Evolutionary conservation across 441 rosid species (phyloP).

Genomic region (Hura crepitans): DNA sequence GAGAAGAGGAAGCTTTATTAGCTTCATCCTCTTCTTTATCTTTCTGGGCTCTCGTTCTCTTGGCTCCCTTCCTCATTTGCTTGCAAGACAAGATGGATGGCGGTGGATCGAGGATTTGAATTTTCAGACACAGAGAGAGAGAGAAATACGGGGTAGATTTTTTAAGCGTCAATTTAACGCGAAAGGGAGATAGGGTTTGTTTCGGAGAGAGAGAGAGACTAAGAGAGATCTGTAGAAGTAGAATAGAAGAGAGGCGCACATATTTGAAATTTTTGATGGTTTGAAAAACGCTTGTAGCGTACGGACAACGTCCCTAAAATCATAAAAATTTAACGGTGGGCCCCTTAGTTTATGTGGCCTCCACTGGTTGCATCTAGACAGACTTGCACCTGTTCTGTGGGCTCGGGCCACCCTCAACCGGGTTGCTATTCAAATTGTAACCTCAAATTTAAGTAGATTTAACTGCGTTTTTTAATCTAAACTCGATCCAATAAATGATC

Average conservation of each 20-base stretch:
- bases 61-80: slow-evolving; percentile 64
- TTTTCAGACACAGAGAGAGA: slow-evolving; percentile 19
- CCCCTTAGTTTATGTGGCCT: not conserved
- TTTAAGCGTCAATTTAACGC: slow-evolving; percentile 28
- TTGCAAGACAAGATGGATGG: slow-evolving; percentile 10
- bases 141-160: not conserved
- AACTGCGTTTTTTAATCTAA: too few relatives aligned
- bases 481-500: too few relatives aligned
- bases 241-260: slow-evolving; percentile 13
- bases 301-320: not conserved
- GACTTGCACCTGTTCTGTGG: too few relatives aligned
- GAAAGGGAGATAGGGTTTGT: slow-evolving; percentile 19
- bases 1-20: slow-evolving; percentile 29
- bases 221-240: too few relatives aligned
- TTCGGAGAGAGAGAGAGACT: not conserved
- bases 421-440: too few relatives aligned
- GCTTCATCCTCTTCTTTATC: slow-evolving; percentile 26
- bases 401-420: too few relatives aligned
- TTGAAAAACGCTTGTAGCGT: not conserved
- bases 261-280: slow-evolving; percentile 2
- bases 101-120: slow-evolving; percentile 45
- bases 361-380: too few relatives aligned
- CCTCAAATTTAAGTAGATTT: too few relatives aligned
- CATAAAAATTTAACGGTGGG: too few relatives aligned
- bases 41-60: slow-evolving; percentile 52